Evolutionary conservation across 2,329 filamentous ascomycete species (phyloP), one percentile per base, ranked within the genome.

Genomic region (Clarireedia hainanense): DNA sequence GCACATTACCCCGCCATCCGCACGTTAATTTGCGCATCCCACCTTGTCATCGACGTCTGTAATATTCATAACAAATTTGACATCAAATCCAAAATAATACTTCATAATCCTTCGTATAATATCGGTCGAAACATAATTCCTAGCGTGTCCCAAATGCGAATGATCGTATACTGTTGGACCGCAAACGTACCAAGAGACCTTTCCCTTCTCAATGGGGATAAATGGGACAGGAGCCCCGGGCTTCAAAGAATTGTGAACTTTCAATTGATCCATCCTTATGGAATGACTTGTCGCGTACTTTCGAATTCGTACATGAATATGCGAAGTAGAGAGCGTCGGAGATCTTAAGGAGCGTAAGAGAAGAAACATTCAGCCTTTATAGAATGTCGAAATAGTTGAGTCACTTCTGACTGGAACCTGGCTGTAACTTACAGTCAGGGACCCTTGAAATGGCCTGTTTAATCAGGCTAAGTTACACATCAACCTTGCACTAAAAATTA

Each of bases 101-200:
- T 75, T 71, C 73, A 88, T 72, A 56, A 89, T 83, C 61, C 85
- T 76, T 51, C 85, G 75, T 59, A 89, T 78, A 59, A 88, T 86
- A 71, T 89, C 85, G 12, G 84, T 87, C 56, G 80, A 83, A 58
- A 88, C 84, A 77, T 88, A 89, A 70, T 88, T 89, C 58, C 85
- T 74, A 6, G 84, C 85, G 72, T 89, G 85, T 12, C 85, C 55
- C 36, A 87, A 69, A 73, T 87, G 84, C 50, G 80, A 74, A 71
- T 86, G 81, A 65, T 86, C 84, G 66, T 86, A 85, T 30, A 82
- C 78, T 1, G 84, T 88, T 39, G 84, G 84, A n/a, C 84, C 84
- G 71, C 84, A 88, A 57, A 79, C 80, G 71, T 88, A 88, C 84
- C 85, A 88, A n/a, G 77, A 79, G n/a, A 62, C 50, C 50, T 62